Percentiles rank a stretch among this genome's conserved stretches.
Conservation (phyloP, 108 stramenopile species). For the Seminavis robusta region DNA sequence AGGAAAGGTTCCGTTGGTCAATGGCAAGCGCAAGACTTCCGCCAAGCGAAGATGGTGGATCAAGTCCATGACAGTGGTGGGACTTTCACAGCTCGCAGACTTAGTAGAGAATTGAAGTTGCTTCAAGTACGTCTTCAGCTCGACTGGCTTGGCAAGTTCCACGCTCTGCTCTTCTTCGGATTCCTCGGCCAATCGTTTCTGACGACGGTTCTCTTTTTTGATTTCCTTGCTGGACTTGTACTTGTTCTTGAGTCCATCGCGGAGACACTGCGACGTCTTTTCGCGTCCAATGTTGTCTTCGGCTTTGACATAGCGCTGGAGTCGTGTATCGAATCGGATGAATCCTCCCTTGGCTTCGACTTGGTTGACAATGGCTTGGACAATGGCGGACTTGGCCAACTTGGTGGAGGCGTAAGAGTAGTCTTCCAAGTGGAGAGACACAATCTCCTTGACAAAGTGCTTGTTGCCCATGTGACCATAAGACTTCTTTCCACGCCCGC, state of each 20-base stretch:
- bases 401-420: too few species aligned
- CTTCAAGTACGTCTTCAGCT: too few species aligned
- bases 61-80: too few species aligned
- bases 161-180: too few species aligned
- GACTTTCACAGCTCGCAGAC: too few species aligned
- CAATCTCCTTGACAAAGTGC: neutral
- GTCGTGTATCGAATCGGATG: slow-evolving; percentile 3
- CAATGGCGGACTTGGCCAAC: slow-evolving; percentile 33
- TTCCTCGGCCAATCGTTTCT: too few species aligned
- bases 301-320: slow-evolving; percentile 16
- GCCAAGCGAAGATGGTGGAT: too few species aligned
- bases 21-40: too few species aligned
- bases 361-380: slow-evolving; percentile 19
- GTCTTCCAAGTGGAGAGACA: too few species aligned
- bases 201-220: slow-evolving; percentile 35
- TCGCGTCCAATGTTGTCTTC: slow-evolving; percentile 26
- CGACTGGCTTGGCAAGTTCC: too few species aligned
- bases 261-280: slow-evolving; percentile 38
- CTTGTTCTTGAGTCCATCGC: slow-evolving; percentile 28
- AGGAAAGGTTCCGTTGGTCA: too few species aligned
- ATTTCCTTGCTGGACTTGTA: slow-evolving; percentile 30
- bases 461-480: slow-evolving; percentile 5
- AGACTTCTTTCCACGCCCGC: slow-evolving; percentile 12
- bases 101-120: too few species aligned
- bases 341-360: slow-evolving; percentile 27